phyloP scores from a whole-genome alignment of 805 yeast species.

The Myxozyma kluyveri region DNA sequence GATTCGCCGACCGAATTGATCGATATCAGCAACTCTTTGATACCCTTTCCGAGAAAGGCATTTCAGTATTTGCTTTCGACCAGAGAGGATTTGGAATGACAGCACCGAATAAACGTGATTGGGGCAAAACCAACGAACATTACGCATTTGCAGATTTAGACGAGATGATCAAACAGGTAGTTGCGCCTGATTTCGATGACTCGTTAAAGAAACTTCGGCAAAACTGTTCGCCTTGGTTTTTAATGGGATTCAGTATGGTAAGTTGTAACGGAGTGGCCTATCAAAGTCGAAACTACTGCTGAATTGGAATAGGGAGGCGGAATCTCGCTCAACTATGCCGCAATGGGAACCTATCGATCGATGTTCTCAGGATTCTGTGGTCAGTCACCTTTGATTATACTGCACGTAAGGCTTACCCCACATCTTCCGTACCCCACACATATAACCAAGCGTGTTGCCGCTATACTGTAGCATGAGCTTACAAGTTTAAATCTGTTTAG shows the following conservation, averaged over 20 bases:
- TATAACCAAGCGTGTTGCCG: too few species aligned
- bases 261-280: neutral
- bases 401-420: conserved; percentile 19
- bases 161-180: conserved; percentile 30
- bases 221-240: conserved; percentile 29
- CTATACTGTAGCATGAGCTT: neutral
- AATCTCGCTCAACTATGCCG: conserved; percentile 39
- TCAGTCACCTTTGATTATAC: conserved; percentile 37
- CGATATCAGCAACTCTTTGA: conserved; percentile 37
- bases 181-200: conserved; percentile 12
- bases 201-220: neutral
- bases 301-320: conserved; percentile 40
- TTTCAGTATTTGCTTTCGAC: conserved; percentile 40
- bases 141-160: conserved; percentile 38
- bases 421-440: too few species aligned
- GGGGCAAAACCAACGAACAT: conserved; percentile 39
- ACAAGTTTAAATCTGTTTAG: conserved; percentile 3
- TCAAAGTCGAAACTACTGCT: neutral
- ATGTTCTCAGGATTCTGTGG: conserved; percentile 39
- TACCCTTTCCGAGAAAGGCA: conserved; percentile 36
- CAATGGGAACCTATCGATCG: conserved; percentile 38
- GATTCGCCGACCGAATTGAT: conserved; percentile 40
- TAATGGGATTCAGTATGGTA: conserved; percentile 25
- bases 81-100: conserved; percentile 44
- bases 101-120: conserved; percentile 33